Base-by-base conservation (phyloP, 306 rosid species). In the Pterocarpus santalinus region DNA sequence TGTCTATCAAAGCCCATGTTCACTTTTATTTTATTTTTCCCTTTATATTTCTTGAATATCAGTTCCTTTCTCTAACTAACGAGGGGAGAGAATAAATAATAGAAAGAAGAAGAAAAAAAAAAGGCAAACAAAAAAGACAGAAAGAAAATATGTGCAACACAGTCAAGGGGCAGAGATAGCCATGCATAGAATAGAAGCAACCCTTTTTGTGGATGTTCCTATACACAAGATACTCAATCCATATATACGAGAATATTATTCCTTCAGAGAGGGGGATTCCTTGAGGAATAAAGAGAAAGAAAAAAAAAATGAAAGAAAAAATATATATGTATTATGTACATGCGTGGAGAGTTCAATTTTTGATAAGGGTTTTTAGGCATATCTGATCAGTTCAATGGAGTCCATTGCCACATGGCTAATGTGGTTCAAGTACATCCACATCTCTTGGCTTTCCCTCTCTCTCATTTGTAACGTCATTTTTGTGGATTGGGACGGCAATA, bases 311-410 rank as follows among this genome's bases (percentile, higher is more conserved):
- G 1, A 65, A 0, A n/a, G 4, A 1, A 67, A 4, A 5, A 47
- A 7, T 35, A 12, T 35, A 56, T 7, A 11, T 47, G 60, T 39
- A 70, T 32, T 49, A 70, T 30, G 61, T 34, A 3, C 32, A 71
- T 61, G 78, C 85, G 80, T 81, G 76, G 30, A 65, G 80, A 32
- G 8, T 43, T 73, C 70, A 65, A 74, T 67, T 81, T 73, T 38
- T 73, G 75, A 73, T 41, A 69, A 41, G 22, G 35, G 35, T 10
- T 38, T 72, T 78, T 72, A 80, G 73, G 60, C 47, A 80, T 51
- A 51, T 49, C 0, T 15, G 5, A 72, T 49, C 41, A 30, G 14
- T 46, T 69, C 75, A 53, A 46, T 51, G 16, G 47, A 49, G 30
- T 30, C 62, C 76, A 70, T 1, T 49, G 63, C 76, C 16, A 47